These are phyloP conservation scores for Gorgonomyces haynaldii DNA, from an alignment of 192 early-diverging fungal genomes.

Conservation along the genomic window DNA sequence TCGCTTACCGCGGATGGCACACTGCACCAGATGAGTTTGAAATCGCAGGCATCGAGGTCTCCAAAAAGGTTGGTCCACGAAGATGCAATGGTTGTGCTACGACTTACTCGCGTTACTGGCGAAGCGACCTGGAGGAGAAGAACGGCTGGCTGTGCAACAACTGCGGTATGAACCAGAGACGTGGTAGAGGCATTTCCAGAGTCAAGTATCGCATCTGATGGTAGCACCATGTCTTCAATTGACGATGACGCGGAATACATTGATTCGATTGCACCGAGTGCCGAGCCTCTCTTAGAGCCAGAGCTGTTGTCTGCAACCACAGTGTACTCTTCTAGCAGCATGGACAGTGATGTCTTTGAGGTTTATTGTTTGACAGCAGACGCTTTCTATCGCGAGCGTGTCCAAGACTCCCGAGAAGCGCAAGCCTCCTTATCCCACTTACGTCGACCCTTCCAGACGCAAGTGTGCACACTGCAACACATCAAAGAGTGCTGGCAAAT, in stretches of 20 bases:
- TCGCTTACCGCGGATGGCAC: slow-evolving; percentile 2
- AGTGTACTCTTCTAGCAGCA: too few relatives aligned
- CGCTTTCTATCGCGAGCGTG: too few relatives aligned
- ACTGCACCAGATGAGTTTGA: background rate
- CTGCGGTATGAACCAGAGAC: slow-evolving; percentile 4
- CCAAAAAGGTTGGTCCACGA: background rate
- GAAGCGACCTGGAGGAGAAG: slow-evolving; percentile 1
- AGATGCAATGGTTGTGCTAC: background rate
- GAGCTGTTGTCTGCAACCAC: too few relatives aligned
- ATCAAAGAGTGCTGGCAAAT: slow-evolving; percentile 3
- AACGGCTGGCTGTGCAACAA: slow-evolving; percentile 8
- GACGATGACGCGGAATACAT: too few relatives aligned
- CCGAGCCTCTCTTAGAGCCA: too few relatives aligned
- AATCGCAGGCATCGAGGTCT: background rate
- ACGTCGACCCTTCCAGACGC: background rate
- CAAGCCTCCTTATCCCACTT: background rate
- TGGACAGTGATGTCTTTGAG: too few relatives aligned
- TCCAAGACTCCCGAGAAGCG: background rate
- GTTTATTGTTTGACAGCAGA: too few relatives aligned
- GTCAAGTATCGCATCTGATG: too few relatives aligned
- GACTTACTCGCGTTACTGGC: background rate
- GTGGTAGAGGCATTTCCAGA: background rate
- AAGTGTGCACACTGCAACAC: background rate
- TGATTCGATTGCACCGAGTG: background rate
- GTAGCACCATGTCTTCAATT: too few relatives aligned